Evolutionary conservation across 1,284 basidiomycete genomes (phyloP).

Genomic region (Apiotrichum porosum): DNA sequence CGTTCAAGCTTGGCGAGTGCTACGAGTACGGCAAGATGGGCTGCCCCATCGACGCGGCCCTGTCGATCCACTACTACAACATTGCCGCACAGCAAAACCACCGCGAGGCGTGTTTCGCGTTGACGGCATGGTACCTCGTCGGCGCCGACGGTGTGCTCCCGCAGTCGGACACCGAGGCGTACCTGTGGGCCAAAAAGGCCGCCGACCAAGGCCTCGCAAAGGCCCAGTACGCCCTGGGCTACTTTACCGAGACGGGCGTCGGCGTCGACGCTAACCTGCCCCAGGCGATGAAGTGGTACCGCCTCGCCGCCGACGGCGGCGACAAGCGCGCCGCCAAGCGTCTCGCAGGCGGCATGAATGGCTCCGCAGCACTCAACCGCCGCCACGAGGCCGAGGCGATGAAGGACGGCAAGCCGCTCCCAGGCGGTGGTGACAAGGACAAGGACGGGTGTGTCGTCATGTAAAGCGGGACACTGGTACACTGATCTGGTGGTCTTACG

Average conservation of each 20-base stretch:
- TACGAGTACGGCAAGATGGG: conserved; percentile 99
- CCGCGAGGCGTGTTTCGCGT: conserved; percentile 92
- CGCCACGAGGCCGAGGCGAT: conserved; percentile 41
- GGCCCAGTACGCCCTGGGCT: conserved; percentile 95
- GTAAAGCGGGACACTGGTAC: no score
- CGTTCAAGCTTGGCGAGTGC: conserved; percentile 93
- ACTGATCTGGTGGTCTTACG: no score
- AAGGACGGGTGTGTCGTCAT: conserved; percentile 71
- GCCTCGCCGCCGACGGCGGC: conserved; percentile 83
- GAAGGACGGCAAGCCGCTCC: conserved; percentile 31
- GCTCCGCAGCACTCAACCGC: conserved; percentile 36
- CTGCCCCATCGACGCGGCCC: conserved; percentile 93
- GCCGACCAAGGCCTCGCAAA: conserved; percentile 84
- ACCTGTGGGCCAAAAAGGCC: conserved; percentile 86
- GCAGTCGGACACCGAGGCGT: conserved; percentile 96
- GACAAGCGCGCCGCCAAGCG: conserved; percentile 90
- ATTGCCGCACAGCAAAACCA: conserved; percentile 97
- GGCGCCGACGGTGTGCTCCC: conserved; percentile 95
- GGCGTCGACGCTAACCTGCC: conserved; percentile 65
- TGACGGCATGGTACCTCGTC: conserved; percentile 98
- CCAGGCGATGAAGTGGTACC: conserved; percentile 77
- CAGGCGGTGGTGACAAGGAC: conserved; percentile 48
- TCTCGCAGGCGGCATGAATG: conserved; percentile 50
- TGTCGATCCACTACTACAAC: conserved; percentile 99
- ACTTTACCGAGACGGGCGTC: conserved; percentile 92